phyloP scores from a whole-genome alignment of 2,329 filamentous ascomycete genomes.

The Alternaria infectoria region DNA sequence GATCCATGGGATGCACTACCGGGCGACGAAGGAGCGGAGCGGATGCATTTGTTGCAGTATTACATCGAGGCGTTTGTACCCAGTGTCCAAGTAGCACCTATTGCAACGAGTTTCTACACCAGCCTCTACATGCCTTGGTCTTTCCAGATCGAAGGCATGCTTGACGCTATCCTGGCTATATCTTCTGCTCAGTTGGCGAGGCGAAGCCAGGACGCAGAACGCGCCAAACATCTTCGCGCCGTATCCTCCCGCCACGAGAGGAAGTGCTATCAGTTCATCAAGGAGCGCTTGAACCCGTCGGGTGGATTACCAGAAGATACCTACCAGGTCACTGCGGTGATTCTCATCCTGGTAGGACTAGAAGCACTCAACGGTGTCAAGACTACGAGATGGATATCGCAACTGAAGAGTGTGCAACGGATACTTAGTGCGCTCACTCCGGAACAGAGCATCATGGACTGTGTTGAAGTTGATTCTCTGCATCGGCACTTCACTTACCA shows the following conservation, averaged over 20 bases:
- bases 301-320: constrained; percentile 35
- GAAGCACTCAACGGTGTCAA: constrained; percentile 46
- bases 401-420: constrained; percentile 41
- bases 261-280: constrained; percentile 42
- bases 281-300: constrained; percentile 34
- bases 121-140: constrained; percentile 47
- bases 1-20: constrained; percentile 42
- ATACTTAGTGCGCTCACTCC: constrained; percentile 35
- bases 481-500: constrained; percentile 48
- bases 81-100: constrained; percentile 45
- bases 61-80: constrained; percentile 46
- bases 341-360: constrained; percentile 42
- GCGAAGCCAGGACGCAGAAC: constrained; percentile 32
- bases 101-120: constrained; percentile 45
- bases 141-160: constrained; percentile 42
- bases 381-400: constrained; percentile 44
- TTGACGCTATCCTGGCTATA: constrained; percentile 45
- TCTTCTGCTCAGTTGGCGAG: constrained; percentile 44
- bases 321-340: constrained; percentile 44
- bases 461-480: constrained; percentile 42
- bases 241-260: constrained; percentile 41
- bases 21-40: constrained; percentile 30
- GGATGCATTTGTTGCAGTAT: constrained; percentile 42
- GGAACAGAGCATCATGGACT: constrained; percentile 32
- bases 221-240: constrained; percentile 36